phyloP scores from a whole-genome alignment of 1,139 yeast genomes.

The Blastobotrys petasosporus region DNA sequence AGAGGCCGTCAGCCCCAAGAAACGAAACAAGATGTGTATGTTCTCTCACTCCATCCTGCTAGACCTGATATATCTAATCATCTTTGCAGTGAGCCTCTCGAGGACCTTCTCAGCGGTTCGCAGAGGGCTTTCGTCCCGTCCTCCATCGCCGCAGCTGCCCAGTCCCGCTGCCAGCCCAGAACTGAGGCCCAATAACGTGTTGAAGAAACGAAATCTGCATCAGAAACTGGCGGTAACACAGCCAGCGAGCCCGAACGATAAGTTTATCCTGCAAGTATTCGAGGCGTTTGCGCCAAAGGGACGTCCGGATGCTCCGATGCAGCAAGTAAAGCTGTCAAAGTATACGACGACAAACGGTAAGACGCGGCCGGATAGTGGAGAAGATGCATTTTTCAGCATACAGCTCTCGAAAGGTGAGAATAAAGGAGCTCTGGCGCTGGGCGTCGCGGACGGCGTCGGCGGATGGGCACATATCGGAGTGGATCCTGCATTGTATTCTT shows the following conservation, averaged over 20 bases:
- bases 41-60: no score
- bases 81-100: neutral
- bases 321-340: neutral
- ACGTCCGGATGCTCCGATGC: conserved; percentile 2
- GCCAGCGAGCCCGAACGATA: conserved; percentile 2
- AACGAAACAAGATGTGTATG: no score
- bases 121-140: conserved; percentile 1
- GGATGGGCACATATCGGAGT: conserved; percentile 94
- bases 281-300: conserved; percentile 15
- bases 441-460: conserved; percentile 97
- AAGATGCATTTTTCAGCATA: conserved; percentile 71
- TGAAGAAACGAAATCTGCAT: no score
- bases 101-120: conserved; percentile 1
- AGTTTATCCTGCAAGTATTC: conserved; percentile 8
- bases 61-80: no score
- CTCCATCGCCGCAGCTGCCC: neutral
- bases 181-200: no score
- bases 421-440: conserved; percentile 55
- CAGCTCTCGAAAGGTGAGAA: conserved; percentile 30
- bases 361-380: conserved; percentile 51
- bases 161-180: no score
- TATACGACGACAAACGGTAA: neutral
- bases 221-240: no score
- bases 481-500: conserved; percentile 52
- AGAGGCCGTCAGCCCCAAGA: no score